Percentiles rank a stretch among this genome's conserved stretches.
Conservation (phyloP, 1,284 basidiomycete genomes). For the Lignosus rhinocerotis region DNA sequence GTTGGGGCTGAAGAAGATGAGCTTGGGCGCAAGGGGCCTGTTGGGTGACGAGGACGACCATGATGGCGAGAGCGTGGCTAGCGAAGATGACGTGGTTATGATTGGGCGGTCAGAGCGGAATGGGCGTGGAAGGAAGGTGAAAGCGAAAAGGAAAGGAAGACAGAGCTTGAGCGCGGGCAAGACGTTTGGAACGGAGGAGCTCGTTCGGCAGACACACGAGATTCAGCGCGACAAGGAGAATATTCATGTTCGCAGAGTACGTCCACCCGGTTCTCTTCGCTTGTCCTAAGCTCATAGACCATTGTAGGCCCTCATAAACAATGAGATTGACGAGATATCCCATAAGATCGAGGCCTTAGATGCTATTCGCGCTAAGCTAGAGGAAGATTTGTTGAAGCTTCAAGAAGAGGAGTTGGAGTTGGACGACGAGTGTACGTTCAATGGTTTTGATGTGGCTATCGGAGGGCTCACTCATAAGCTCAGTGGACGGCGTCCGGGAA, state of each 20-base stretch:
- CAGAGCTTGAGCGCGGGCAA: conserved; percentile 71
- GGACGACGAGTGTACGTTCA: conserved; percentile 83
- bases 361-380: conserved; percentile 77
- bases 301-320: conserved; percentile 73
- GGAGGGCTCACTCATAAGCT: background rate
- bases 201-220: conserved; percentile 79
- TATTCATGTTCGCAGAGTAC: conserved; percentile 78
- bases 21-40: conserved; percentile 76
- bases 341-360: conserved; percentile 88
- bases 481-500: conserved; percentile 88
- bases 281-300: conserved; percentile 12
- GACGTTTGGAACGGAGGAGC: conserved; percentile 79
- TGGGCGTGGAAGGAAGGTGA: conserved; percentile 38
- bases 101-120: conserved; percentile 43
- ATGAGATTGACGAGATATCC: conserved; percentile 86
- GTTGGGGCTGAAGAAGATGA: conserved; percentile 78
- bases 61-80: conserved; percentile 60
- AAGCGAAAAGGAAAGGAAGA: conserved; percentile 59
- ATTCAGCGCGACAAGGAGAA: conserved; percentile 90
- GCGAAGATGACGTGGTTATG: conserved; percentile 67
- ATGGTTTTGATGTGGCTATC: background rate
- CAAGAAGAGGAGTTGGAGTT: conserved; percentile 96
- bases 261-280: conserved; percentile 33
- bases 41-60: conserved; percentile 63
- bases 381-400: conserved; percentile 81